Conservation (phyloP, 192 early-diverging fungal genomes). For the Coemansia sp. region DNA sequence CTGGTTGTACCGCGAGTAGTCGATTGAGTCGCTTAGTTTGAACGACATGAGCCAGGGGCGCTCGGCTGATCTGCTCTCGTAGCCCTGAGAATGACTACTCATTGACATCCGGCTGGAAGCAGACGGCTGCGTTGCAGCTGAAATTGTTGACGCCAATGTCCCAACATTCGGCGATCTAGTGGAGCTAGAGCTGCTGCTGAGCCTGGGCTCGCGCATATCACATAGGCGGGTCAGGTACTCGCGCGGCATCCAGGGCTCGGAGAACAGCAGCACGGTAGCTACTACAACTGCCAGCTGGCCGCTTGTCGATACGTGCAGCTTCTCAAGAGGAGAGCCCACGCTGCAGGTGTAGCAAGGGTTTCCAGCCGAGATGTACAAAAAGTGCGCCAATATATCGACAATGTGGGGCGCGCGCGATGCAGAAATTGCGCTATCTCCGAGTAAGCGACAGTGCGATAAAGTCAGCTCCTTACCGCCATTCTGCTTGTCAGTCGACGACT, state of each 20-base stretch:
- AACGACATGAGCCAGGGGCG: constrained; percentile 50
- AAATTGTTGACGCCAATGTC: constrained; percentile 4
- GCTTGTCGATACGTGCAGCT: constrained; percentile 33
- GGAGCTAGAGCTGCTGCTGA: background rate
- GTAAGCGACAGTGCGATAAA: constrained; percentile 28
- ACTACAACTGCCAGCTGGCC: constrained; percentile 46
- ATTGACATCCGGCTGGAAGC: background rate
- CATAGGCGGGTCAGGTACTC: constrained; percentile 40
- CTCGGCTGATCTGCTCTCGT: constrained; percentile 20
- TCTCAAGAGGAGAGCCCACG: constrained; percentile 35
- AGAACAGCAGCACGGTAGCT: constrained; percentile 33
- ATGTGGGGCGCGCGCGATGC: constrained; percentile 24
- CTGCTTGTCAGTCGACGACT: constrained; percentile 18
- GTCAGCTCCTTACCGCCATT: constrained; percentile 24
- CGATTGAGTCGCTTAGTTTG: constrained; percentile 35
- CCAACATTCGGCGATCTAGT: constrained; percentile 14
- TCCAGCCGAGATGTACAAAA: constrained; percentile 31
- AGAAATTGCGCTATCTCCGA: constrained; percentile 1
- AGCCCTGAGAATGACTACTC: constrained; percentile 19
- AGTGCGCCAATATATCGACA: constrained; percentile 39
- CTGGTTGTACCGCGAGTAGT: constrained; percentile 30
- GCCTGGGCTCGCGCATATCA: constrained; percentile 46
- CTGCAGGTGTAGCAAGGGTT: constrained; percentile 38
- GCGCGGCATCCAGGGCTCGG: constrained; percentile 49
- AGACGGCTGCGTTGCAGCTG: constrained; percentile 8